phyloP scores from a whole-genome alignment of 257 asterid genomes.

The Coffea eugenioides region DNA sequence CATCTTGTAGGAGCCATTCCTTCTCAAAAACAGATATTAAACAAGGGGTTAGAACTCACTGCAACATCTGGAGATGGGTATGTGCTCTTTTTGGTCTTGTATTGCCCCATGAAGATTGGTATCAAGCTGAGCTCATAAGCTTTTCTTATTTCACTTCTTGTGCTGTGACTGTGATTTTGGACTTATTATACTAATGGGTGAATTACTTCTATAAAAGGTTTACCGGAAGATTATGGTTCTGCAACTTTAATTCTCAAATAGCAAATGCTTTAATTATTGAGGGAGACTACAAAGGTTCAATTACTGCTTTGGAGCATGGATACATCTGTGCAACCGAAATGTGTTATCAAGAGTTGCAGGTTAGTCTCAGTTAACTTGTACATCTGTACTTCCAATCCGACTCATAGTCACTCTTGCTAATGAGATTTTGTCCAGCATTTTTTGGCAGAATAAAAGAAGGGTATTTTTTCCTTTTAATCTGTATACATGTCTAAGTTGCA shows the following conservation, averaged over 20 bases:
- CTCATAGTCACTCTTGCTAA: slow-evolving; percentile 6
- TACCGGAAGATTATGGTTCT: slow-evolving; percentile 83
- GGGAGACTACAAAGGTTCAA: slow-evolving; percentile 80
- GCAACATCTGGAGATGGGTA: slow-evolving; percentile 91
- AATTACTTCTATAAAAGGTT: slow-evolving; percentile 49
- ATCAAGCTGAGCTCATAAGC: background rate
- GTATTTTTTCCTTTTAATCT: background rate
- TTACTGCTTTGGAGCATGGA: slow-evolving; percentile 70
- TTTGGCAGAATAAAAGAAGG: background rate
- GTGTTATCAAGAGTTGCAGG: slow-evolving; percentile 98
- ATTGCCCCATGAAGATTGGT: background rate
- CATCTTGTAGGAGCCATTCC: slow-evolving; percentile 98
- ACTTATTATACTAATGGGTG: background rate
- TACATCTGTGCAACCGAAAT: slow-evolving; percentile 69
- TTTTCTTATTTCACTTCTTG: background rate
- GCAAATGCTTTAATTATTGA: slow-evolving; percentile 89
- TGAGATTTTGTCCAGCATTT: background rate
- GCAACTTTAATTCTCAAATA: slow-evolving; percentile 95
- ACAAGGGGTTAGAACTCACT: slow-evolving; percentile 85
- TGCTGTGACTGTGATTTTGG: background rate
- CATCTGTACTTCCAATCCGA: slow-evolving; percentile 21
- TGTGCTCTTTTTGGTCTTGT: slow-evolving; percentile 25
- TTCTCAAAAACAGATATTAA: slow-evolving; percentile 83
- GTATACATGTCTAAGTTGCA: background rate
- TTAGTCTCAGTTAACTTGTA: slow-evolving; percentile 29